phyloP scores from a whole-genome alignment of 2,329 filamentous ascomycete species.

The Geosmithia flava region DNA sequence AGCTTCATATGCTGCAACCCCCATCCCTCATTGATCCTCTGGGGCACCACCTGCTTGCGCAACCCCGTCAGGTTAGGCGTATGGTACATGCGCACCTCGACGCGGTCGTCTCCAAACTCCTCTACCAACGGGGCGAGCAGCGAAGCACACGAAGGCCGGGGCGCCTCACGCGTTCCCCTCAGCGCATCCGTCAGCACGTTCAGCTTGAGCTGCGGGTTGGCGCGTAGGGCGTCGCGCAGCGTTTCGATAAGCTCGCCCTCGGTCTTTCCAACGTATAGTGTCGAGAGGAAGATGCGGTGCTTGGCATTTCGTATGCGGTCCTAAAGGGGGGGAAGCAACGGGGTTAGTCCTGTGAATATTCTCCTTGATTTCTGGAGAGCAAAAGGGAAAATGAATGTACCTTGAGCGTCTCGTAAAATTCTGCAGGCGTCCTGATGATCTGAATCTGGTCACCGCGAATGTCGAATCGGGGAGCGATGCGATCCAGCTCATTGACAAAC shows the following conservation, averaged over 20 bases:
- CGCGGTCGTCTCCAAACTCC: constrained; percentile 72
- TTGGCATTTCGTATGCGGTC: constrained; percentile 72
- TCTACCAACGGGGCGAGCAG: constrained; percentile 71
- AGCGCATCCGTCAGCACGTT: constrained; percentile 88
- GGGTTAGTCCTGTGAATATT: not conserved
- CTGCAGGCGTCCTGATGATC: constrained; percentile 67
- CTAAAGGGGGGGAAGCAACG: constrained; percentile 25
- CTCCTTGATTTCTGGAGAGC: not conserved
- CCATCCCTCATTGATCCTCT: constrained; percentile 94
- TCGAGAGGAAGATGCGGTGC: constrained; percentile 80
- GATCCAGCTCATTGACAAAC: constrained; percentile 65
- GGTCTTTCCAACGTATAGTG: constrained; percentile 88
- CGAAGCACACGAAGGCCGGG: constrained; percentile 75
- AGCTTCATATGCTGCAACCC: constrained; percentile 98
- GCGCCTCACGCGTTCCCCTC: constrained; percentile 82
- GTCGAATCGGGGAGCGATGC: constrained; percentile 81
- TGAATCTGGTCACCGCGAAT: constrained; percentile 68
- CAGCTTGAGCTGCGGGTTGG: constrained; percentile 65
- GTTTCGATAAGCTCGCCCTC: constrained; percentile 80
- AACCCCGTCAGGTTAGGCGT: constrained; percentile 88
- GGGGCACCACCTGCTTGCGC: constrained; percentile 72
- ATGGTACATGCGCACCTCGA: constrained; percentile 95
- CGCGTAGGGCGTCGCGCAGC: constrained; percentile 59
- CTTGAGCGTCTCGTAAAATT: constrained; percentile 89
- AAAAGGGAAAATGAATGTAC: constrained; percentile 25